Conservation (phyloP, 2,329 filamentous ascomycete species). For the Fusarium hostae region DNA sequence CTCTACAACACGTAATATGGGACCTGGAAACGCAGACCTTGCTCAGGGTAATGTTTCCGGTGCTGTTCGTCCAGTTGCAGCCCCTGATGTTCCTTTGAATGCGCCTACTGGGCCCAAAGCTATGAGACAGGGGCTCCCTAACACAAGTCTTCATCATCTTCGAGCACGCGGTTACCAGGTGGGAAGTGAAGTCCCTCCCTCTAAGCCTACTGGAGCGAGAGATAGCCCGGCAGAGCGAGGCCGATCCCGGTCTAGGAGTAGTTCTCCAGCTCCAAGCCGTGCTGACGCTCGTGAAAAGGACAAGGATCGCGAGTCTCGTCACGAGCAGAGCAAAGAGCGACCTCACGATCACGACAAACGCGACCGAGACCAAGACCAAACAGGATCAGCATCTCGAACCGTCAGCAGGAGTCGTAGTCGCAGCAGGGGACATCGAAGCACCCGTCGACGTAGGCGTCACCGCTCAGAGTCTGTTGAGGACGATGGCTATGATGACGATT, state of each 20-base stretch:
- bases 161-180: constrained; percentile 64
- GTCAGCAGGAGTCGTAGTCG: constrained; percentile 51
- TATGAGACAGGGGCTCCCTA: constrained; percentile 89
- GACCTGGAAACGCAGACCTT: constrained; percentile 16
- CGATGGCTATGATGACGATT: constrained; percentile 57
- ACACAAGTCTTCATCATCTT: constrained; percentile 78
- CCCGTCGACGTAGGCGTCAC: constrained; percentile 63
- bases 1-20: constrained; percentile 37
- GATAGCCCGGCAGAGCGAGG: constrained; percentile 38
- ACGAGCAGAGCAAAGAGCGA: constrained; percentile 52
- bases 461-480: constrained; percentile 65
- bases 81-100: constrained; percentile 64
- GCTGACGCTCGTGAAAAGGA: constrained; percentile 49
- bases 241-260: constrained; percentile 61
- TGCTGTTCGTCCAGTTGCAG: constrained; percentile 49
- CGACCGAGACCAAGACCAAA: constrained; percentile 44
- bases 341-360: constrained; percentile 41
- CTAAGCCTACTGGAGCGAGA: constrained; percentile 28
- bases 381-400: constrained; percentile 47
- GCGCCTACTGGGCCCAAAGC: constrained; percentile 95
- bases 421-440: constrained; percentile 59
- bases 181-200: constrained; percentile 52
- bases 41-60: constrained; percentile 39
- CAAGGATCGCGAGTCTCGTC: constrained; percentile 48
- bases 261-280: constrained; percentile 50